A percentile compares a stretch with the other conserved stretches of the same genome.
Evolutionary conservation across 768 basidiomycete species (phyloP).

Genomic region (Kwoniella botswanensis): DNA sequence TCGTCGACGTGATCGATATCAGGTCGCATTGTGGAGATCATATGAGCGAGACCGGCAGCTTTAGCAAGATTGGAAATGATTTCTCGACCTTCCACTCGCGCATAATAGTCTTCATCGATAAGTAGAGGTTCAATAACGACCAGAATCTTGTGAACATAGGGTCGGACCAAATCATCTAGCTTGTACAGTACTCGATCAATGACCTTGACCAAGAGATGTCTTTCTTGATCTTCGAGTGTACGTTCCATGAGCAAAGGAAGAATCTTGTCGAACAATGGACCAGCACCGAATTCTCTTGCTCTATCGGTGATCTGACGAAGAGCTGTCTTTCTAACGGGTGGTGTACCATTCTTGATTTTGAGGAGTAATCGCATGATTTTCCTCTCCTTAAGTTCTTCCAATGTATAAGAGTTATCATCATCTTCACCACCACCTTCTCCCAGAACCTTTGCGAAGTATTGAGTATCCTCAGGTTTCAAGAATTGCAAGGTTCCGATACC

Average conservation of each 20-base stretch:
- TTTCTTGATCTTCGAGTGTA: slow-evolving; percentile 94
- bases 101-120: slow-evolving; percentile 86
- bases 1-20: slow-evolving; percentile 99
- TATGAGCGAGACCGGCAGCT: slow-evolving; percentile 97
- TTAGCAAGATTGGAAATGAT: slow-evolving; percentile 99
- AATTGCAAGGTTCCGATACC: slow-evolving; percentile 96
- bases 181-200: slow-evolving; percentile 99
- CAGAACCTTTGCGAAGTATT: slow-evolving; percentile 92
- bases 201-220: slow-evolving; percentile 96
- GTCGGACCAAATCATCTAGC: slow-evolving; percentile 96
- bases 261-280: slow-evolving; percentile 98
- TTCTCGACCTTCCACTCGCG: slow-evolving; percentile 95
- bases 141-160: slow-evolving; percentile 98
- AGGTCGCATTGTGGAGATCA: slow-evolving; percentile 99
- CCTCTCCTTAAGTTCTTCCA: slow-evolving; percentile 99
- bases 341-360: slow-evolving; percentile 99
- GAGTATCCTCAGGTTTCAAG: slow-evolving; percentile 97
- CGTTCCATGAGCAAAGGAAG: slow-evolving; percentile 87
- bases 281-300: slow-evolving; percentile 96
- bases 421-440: slow-evolving; percentile 66
- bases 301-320: slow-evolving; percentile 98
- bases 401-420: slow-evolving; percentile 86
- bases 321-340: slow-evolving; percentile 96
- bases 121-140: slow-evolving; percentile 99
- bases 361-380: slow-evolving; percentile 98